These are phyloP conservation scores for Trichoderma parareesei DNA, from an alignment of 495 filamentous ascomycete species.

Conservation along the genomic window DNA sequence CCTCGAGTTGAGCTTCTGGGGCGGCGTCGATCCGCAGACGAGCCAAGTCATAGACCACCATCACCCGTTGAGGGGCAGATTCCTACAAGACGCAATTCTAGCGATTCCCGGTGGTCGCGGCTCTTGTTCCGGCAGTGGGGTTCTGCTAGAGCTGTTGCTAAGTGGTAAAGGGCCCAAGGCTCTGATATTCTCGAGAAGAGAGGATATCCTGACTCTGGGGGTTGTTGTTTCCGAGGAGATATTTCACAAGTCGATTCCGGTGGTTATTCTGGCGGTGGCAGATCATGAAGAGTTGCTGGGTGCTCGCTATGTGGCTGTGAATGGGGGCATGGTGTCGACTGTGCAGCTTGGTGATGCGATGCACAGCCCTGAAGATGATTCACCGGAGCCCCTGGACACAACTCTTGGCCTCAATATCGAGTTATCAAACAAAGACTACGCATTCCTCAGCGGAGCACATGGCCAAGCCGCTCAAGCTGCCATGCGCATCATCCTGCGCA, in stretches of 20 bases:
- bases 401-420: background rate
- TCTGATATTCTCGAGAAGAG: slow-evolving; percentile 3
- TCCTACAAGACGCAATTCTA: background rate
- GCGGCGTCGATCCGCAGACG: slow-evolving; percentile 8
- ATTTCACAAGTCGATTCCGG: background rate
- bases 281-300: background rate
- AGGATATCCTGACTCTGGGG: slow-evolving; percentile 3
- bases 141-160: background rate
- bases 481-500: slow-evolving; percentile 8
- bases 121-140: slow-evolving; percentile 4
- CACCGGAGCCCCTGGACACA: background rate
- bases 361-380: background rate
- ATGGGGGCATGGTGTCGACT: background rate
- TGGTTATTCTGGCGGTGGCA: background rate
- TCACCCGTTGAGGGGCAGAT: slow-evolving; percentile 2
- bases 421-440: background rate
- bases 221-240: slow-evolving; percentile 6
- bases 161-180: slow-evolving; percentile 1
- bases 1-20: slow-evolving; percentile 11
- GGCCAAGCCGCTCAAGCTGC: background rate
- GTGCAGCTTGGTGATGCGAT: background rate
- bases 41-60: slow-evolving; percentile 8
- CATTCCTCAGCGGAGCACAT: background rate
- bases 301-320: background rate
- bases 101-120: slow-evolving; percentile 5